Base-by-base conservation (phyloP, 2,329 filamentous ascomycete genomes). In the Blastomyces gilchristii region DNA sequence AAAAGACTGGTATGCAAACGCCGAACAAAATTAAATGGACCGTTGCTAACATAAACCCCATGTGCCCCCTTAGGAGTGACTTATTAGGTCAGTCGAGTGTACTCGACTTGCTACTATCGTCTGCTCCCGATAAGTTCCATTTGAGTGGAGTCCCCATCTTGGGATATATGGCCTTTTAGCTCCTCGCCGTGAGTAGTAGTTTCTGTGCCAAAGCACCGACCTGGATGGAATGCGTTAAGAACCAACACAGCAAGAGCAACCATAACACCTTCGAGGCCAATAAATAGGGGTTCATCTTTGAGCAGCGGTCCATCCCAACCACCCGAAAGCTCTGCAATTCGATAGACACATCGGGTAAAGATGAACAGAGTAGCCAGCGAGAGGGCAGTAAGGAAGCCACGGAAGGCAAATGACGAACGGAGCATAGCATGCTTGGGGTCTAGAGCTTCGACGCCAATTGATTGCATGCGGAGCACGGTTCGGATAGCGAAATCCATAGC, bases 181-280 rank as follows among this genome's bases (percentile, higher is more conserved):
- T 63, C 62, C 61, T 37, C 34, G 22, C 7, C 60, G 9, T 47
- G 37, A 62, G 8, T 28, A 39, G 64, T 60, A 28, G 64, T 60
- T 39, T 49, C 58, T 12, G 16, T 61, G 45, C 60, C 63, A 58
- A 67, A 67, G 56, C 65, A 64, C 14, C 61, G 25, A 3, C 77
- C 77, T 0, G 82, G 82, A 67, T 83, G 81, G 58, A 80, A 76
- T 0, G 74, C 65, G 0, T 79, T 83, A 64, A 83, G 69, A 0
- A 69, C 71, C 3, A 78, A 63, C n/a, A 75, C 73, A 2, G 81
- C 77, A 14, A 82, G 69, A 3, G 73, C 73, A 60, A 84, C 80
- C 80, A 83, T 83, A 45, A 77, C 76, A n/a, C 81, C 81, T 65
- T 84, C 82, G 1, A 83, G 72, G 4, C 80, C 69, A 71, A 84